phyloP scores from a whole-genome alignment of 768 basidiomycete genomes.

The Goffeauzyma gilvescens region DNA sequence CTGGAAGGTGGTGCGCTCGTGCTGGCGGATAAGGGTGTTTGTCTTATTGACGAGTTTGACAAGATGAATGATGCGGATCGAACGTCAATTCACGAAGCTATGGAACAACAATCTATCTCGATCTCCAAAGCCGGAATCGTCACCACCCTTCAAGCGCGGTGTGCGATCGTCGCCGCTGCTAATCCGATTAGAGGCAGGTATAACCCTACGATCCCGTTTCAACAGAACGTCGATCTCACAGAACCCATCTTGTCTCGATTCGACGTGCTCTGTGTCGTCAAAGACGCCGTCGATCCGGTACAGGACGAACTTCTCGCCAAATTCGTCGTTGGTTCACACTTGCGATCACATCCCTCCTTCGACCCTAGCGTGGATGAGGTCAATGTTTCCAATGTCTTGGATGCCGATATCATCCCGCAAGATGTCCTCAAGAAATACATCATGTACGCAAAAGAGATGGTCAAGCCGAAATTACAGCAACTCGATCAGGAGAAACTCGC shows the following conservation, averaged over 20 bases:
- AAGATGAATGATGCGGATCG: conserved; percentile 99
- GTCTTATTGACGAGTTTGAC: conserved; percentile 97
- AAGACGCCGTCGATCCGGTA: conserved; percentile 90
- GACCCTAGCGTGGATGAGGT: conserved; percentile 63
- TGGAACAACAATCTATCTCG: conserved; percentile 99
- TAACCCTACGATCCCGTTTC: conserved; percentile 94
- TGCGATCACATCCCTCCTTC: conserved; percentile 86
- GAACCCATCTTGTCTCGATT: conserved; percentile 97
- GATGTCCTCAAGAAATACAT: conserved; percentile 92
- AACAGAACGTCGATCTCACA: conserved; percentile 94
- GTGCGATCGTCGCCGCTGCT: conserved; percentile 92
- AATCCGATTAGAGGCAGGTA: conserved; percentile 94
- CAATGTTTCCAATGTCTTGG: conserved; percentile 66
- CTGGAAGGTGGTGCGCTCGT: conserved; percentile 94
- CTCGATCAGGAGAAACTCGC: conserved; percentile 90
- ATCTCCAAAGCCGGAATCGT: conserved; percentile 98
- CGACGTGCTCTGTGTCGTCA: conserved; percentile 93
- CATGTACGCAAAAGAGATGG: conserved; percentile 90
- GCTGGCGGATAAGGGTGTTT: conserved; percentile 93
- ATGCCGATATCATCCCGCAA: conserved; percentile 91
- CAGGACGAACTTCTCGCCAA: conserved; percentile 88
- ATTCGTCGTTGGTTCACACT: conserved; percentile 94
- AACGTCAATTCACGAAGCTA: conserved; percentile 97
- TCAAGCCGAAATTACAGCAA: conserved; percentile 80
- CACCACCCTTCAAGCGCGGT: conserved; percentile 91